These are phyloP conservation scores for Orbilia brochopaga DNA, from an alignment of 2,329 filamentous ascomycete species.

Conservation along the genomic window DNA sequence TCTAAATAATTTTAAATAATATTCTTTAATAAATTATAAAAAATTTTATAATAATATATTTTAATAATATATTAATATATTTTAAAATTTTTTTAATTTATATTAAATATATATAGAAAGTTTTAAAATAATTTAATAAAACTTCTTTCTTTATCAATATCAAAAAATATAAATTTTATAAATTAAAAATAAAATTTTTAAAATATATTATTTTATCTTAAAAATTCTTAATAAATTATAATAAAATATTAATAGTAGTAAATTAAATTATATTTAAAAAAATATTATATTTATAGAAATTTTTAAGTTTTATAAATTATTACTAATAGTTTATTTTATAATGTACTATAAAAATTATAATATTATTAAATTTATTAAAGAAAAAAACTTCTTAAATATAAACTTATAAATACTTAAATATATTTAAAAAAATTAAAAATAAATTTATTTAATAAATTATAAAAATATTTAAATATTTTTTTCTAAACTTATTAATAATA, in stretches of 20 bases:
- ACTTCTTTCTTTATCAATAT: neutral
- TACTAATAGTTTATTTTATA: neutral
- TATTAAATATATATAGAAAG: conserved; percentile 8
- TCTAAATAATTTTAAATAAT: conserved; percentile 7
- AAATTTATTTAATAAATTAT: neutral
- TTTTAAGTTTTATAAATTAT: neutral
- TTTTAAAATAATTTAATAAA: neutral
- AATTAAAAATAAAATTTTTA: neutral
- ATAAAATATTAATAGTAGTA: neutral
- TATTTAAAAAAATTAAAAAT: conserved; percentile 13
- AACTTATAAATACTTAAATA: neutral
- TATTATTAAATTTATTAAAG: neutral
- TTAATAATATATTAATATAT: neutral
- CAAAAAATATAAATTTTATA: neutral
- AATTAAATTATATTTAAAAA: neutral
- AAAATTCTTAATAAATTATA: neutral
- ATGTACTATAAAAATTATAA: neutral
- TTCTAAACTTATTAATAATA: neutral
- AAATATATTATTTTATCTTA: neutral
- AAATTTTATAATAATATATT: conserved; percentile 4
- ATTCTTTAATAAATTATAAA: neutral
- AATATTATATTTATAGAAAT: neutral
- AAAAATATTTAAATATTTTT: neutral
- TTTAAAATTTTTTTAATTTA: conserved; percentile 1
- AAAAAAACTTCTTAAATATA: neutral